Evolutionary conservation across 2,329 filamentous ascomycete species (phyloP).

Genomic region (Aschersonia sp.): DNA sequence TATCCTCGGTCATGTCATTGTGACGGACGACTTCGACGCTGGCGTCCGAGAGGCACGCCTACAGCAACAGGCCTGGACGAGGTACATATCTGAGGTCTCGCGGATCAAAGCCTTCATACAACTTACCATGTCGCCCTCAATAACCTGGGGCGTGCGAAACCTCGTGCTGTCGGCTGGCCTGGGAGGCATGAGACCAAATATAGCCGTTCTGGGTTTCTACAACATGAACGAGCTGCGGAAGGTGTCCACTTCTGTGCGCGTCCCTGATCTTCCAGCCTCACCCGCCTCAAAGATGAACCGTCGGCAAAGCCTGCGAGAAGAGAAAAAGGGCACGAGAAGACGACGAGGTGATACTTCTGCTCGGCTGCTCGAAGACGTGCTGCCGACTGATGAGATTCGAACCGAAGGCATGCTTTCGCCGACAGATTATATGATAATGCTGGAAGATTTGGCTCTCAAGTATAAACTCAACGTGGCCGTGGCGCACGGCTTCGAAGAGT

Average conservation of each 20-base stretch:
- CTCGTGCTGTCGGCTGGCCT: slow-evolving; percentile 68
- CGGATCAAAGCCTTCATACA: slow-evolving; percentile 85
- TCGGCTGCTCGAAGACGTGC: slow-evolving; percentile 37
- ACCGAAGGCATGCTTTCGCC: slow-evolving; percentile 54
- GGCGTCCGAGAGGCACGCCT: slow-evolving; percentile 69
- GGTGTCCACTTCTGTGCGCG: slow-evolving; percentile 37
- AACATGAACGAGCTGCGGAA: slow-evolving; percentile 63
- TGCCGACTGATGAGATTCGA: slow-evolving; percentile 57
- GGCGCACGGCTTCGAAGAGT: slow-evolving; percentile 62
- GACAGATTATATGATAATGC: slow-evolving; percentile 63
- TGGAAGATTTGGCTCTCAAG: slow-evolving; percentile 67
- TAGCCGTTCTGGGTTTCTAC: slow-evolving; percentile 68
- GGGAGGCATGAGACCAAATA: slow-evolving; percentile 80
- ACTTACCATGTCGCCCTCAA: slow-evolving; percentile 64
- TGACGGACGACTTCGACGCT: slow-evolving; percentile 65
- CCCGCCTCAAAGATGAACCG: slow-evolving; percentile 17
- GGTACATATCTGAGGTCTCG: slow-evolving; percentile 68
- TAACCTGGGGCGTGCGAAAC: slow-evolving; percentile 77
- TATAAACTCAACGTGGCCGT: slow-evolving; percentile 75
- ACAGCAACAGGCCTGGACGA: slow-evolving; percentile 72
- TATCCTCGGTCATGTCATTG: slow-evolving; percentile 76
- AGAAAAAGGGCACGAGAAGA: slow-evolving; percentile 19
- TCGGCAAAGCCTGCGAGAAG: slow-evolving; percentile 13
- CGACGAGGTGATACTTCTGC: slow-evolving; percentile 39
- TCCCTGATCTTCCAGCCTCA: slow-evolving; percentile 33